Evolutionary conservation across 2,329 filamentous ascomycete genomes (phyloP), one percentile per base, ranked within the genome.

Genomic region (Cordyceps pruinosa): DNA sequence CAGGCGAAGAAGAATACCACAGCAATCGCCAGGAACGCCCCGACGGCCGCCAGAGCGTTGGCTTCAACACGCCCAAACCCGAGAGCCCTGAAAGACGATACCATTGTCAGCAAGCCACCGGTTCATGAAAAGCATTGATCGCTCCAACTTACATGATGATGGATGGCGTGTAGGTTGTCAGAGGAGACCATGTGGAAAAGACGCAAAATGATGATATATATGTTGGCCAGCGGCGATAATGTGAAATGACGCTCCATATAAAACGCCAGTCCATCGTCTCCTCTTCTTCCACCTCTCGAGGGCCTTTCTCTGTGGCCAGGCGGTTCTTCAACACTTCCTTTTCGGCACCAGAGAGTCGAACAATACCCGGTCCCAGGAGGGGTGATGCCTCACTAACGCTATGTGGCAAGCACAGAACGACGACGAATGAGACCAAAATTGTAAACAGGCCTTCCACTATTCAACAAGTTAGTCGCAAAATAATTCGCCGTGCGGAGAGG

Each of bases 181-280:
- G 63, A 0, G 78, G 75, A 9, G 75, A 75, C 77, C 77, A 81
- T 0, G 77, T 80, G 1, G 77, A 75, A 58, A 81, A 81, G 5
- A 79, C 76, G 19, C 71, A 73, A 48, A 77, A 78, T 0, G 77
- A 78, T 5, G 75, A 73, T 30, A 79, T 63, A 57, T 77, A 79
- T 52, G 77, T 75, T 6, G 72, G 75, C 77, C 76, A 80, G 56
- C 76, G 72, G 15, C 66, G 70, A 55, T 76, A 72, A 54, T 79
- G 72, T 13, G 66, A 64, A 2, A 80, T 60, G 0, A 76, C 79
- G 50, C 71, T 70, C 68, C 73, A 74, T 0, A 79, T 72, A 3
- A 75, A 56, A 0, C 61, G 61, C 46, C 70, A 66, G 2, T 72
- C 68, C 47, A 77, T 76, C 12, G 66, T 65, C 0, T 64, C 59